Evolutionary conservation across 116 monocot species (phyloP).

Genomic region (Cymodocea nodosa): DNA sequence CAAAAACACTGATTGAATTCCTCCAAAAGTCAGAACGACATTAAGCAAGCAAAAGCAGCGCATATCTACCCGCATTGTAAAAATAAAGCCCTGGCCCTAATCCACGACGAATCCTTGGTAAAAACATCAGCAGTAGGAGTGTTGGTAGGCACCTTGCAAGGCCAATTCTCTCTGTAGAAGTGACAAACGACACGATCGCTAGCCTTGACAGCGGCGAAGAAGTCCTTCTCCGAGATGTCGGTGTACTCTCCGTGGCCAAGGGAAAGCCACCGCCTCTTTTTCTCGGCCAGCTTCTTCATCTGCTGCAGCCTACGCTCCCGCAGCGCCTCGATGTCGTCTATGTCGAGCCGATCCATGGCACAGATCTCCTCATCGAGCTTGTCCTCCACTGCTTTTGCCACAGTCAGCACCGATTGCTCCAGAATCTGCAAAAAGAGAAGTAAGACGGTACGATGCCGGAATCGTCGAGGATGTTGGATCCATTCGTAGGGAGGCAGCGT

Average conservation of each 20-base stretch:
- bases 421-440: constrained; percentile 33
- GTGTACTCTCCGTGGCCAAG: constrained; percentile 84
- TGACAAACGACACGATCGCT: constrained; percentile 89
- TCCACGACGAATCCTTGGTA: too few relatives aligned
- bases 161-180: constrained; percentile 93
- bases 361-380: constrained; percentile 76
- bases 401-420: constrained; percentile 77
- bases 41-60: too few relatives aligned
- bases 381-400: constrained; percentile 83
- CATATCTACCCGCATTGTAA: too few relatives aligned
- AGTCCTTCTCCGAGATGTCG: constrained; percentile 80
- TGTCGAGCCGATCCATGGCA: constrained; percentile 60
- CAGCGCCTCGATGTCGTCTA: constrained; percentile 62
- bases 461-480: background rate
- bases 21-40: too few relatives aligned
- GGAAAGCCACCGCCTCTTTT: constrained; percentile 43
- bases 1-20: too few relatives aligned
- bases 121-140: background rate
- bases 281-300: constrained; percentile 75
- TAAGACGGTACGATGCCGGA: background rate
- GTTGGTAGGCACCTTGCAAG: constrained; percentile 56
- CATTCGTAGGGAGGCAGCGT: background rate
- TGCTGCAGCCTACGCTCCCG: constrained; percentile 67
- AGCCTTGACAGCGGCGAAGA: constrained; percentile 78
- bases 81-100: too few relatives aligned